These are phyloP conservation scores for Backusella luteola DNA, from an alignment of 192 early-diverging fungal species.

Conservation along the genomic window DNA sequence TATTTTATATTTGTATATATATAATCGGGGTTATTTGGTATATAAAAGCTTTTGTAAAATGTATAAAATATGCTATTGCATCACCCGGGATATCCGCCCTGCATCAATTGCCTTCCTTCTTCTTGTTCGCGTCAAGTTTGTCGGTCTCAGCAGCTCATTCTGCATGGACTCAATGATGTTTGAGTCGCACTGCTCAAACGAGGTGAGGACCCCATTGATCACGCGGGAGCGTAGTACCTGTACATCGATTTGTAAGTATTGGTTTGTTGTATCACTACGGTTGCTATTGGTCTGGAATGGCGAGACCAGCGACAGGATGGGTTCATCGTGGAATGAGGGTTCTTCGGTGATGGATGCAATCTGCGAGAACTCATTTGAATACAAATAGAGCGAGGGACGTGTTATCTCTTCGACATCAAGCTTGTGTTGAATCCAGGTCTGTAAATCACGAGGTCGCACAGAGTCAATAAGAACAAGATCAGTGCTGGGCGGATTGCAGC, in stretches of 20 bases:
- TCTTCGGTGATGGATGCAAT: slow-evolving; percentile 20
- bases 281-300: slow-evolving; percentile 22
- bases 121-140: background rate
- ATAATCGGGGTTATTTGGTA: background rate
- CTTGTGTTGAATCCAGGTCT: slow-evolving; percentile 29
- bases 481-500: background rate
- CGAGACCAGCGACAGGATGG: slow-evolving; percentile 38
- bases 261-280: slow-evolving; percentile 35
- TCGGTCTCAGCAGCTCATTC: background rate
- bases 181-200: background rate
- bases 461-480: slow-evolving; percentile 34
- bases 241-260: slow-evolving; percentile 69
- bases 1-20: no score
- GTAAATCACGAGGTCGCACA: slow-evolving; percentile 28
- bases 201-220: slow-evolving; percentile 33
- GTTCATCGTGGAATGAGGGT: slow-evolving; percentile 16
- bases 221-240: slow-evolving; percentile 64
- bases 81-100: background rate
- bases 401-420: slow-evolving; percentile 15
- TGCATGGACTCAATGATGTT: background rate
- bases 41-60: background rate
- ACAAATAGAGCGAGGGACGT: slow-evolving; percentile 32
- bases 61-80: background rate
- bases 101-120: background rate
- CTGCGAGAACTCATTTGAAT: slow-evolving; percentile 33